A percentile compares a stretch with the other conserved stretches of the same genome.
phyloP scores from a whole-genome alignment of 2,329 filamentous ascomycete species.

The Colletotrichum paranaense region DNA sequence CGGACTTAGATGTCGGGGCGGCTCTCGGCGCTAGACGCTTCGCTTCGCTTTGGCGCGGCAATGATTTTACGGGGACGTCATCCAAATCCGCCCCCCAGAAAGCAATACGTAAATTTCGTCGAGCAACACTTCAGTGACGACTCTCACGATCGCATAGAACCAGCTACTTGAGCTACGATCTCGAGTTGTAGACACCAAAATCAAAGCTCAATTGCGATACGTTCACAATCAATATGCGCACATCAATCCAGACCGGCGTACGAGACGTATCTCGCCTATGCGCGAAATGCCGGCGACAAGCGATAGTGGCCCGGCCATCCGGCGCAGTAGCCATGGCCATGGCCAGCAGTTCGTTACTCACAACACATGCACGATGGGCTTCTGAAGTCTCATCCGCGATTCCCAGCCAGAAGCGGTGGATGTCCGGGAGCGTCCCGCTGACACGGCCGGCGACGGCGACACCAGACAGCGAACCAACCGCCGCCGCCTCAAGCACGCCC shows the following conservation, averaged over 20 bases:
- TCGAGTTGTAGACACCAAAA: too few species aligned
- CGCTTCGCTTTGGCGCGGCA: slow-evolving; percentile 32
- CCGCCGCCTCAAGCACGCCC: neutral
- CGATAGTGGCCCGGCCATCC: slow-evolving; percentile 36
- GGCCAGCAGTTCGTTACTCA: slow-evolving; percentile 7
- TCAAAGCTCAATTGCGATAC: neutral
- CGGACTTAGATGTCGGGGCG: slow-evolving; percentile 25
- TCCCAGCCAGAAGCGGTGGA: slow-evolving; percentile 26
- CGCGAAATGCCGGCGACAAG: slow-evolving; percentile 46
- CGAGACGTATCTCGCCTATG: slow-evolving; percentile 47
- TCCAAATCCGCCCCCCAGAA: slow-evolving; percentile 3
- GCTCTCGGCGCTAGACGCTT: slow-evolving; percentile 30
- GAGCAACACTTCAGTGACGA: slow-evolving; percentile 1
- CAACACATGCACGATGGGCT: neutral
- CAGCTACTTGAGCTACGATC: neutral
- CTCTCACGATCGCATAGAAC: neutral
- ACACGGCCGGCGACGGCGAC: slow-evolving; percentile 14
- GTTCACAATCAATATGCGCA: slow-evolving; percentile 40
- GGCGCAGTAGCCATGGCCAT: slow-evolving; percentile 25
- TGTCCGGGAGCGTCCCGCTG: slow-evolving; percentile 10
- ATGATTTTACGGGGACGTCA: slow-evolving; percentile 31
- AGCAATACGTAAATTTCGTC: slow-evolving; percentile 13
- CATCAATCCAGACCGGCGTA: slow-evolving; percentile 39
- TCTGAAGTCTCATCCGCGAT: neutral
- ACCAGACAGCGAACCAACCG: neutral